phyloP scores from a whole-genome alignment of 345 rosid species.

The Arabidopsis arenosa region DNA sequence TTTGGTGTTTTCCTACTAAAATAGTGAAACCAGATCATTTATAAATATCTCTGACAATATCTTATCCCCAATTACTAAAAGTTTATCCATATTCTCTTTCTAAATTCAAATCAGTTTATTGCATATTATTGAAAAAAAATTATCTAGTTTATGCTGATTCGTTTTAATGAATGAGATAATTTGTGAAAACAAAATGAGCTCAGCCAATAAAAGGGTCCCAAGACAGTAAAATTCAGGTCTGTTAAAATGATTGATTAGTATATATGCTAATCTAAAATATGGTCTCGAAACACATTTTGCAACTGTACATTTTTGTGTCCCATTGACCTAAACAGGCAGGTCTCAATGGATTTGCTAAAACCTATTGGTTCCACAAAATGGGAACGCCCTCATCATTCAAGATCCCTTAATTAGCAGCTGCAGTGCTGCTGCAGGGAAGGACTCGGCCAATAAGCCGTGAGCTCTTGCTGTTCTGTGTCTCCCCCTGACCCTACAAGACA shows the following conservation, averaged over 20 bases:
- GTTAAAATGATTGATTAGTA: conserved; percentile 1
- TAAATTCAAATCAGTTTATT: too few species aligned
- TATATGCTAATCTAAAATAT: conserved; percentile 13
- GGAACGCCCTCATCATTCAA: conserved; percentile 7
- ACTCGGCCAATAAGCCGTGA: conserved; percentile 57
- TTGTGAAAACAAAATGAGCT: background rate
- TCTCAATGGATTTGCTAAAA: conserved; percentile 14
- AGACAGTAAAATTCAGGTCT: background rate
- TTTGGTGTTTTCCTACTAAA: background rate
- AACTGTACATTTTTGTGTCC: conserved; percentile 33
- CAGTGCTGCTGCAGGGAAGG: conserved; percentile 57
- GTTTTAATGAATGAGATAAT: background rate
- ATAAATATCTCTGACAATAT: background rate
- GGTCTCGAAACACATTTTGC: conserved; percentile 26
- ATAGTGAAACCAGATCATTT: background rate
- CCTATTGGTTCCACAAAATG: conserved; percentile 29
- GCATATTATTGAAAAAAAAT: background rate
- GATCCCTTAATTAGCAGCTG: conserved; percentile 33
- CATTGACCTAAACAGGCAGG: conserved; percentile 22
- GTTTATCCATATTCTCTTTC: background rate
- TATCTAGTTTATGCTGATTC: background rate
- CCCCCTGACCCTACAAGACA: conserved; percentile 57
- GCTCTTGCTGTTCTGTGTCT: conserved; percentile 48
- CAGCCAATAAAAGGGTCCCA: background rate
- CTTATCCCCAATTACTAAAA: background rate